These are phyloP conservation scores for Syzygium oleosum DNA, from an alignment of 345 rosid genomes.

Conservation along the genomic window DNA sequence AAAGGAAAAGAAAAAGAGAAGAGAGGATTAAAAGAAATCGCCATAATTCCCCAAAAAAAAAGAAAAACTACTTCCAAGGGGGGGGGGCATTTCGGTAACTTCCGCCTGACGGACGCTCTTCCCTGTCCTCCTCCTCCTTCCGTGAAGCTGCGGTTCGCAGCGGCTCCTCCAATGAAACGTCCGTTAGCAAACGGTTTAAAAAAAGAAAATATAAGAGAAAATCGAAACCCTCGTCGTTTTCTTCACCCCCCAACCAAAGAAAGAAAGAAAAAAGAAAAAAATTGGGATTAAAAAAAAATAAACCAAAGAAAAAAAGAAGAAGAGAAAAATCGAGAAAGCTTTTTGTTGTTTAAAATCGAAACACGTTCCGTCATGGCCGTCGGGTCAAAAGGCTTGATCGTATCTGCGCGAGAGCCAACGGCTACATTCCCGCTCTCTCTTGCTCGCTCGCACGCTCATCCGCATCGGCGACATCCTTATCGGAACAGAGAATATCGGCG, in stretches of 20 bases:
- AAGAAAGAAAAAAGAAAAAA: neutral
- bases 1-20: neutral
- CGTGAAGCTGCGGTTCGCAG: neutral
- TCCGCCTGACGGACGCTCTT: neutral
- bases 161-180: neutral
- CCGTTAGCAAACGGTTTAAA: neutral
- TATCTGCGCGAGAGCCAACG: conserved; percentile 27
- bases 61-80: neutral
- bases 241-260: no score
- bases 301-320: accelerated
- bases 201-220: neutral
- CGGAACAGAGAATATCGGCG: conserved; percentile 26
- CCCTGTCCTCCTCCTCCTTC: neutral
- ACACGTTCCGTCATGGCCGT: conserved; percentile 5
- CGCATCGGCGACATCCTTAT: conserved; percentile 8
- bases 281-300: no score
- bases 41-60: neutral
- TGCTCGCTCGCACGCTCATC: conserved; percentile 4
- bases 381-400: conserved; percentile 3
- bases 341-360: neutral
- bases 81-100: neutral
- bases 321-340: neutral
- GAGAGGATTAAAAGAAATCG: no score
- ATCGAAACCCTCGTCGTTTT: no score
- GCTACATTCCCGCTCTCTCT: conserved; percentile 20